Conservation (phyloP, 192 early-diverging fungal species). For the Coemansia sp. region DNA sequence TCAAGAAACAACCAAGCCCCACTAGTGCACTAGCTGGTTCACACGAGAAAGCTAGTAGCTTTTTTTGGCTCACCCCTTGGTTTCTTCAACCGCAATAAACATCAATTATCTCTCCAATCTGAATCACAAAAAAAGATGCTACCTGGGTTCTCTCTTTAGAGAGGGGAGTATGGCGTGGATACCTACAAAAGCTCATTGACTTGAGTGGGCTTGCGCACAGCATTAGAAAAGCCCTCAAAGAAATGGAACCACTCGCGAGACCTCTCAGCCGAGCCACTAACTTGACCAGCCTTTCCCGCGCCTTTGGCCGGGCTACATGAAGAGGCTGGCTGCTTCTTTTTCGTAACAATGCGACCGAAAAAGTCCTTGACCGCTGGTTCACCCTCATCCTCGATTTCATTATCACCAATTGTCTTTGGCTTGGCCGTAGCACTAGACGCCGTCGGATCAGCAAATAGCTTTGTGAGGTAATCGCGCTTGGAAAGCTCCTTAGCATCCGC, state of each 20-base stretch:
- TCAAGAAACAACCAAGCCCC: too few species aligned
- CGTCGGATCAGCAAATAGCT: constrained; percentile 33
- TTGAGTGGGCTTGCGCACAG: constrained; percentile 73
- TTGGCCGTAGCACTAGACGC: neutral
- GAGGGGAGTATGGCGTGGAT: too few species aligned
- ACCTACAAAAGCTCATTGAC: constrained; percentile 61
- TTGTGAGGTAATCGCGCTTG: constrained; percentile 24
- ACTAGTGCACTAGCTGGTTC: too few species aligned
- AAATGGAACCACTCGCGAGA: constrained; percentile 66
- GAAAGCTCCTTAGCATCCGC: constrained; percentile 18
- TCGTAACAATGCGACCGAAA: constrained; percentile 70
- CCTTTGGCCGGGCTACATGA: constrained; percentile 9
- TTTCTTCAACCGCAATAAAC: too few species aligned
- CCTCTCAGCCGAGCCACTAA: constrained; percentile 6
- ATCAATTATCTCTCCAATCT: too few species aligned
- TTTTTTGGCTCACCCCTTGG: too few species aligned
- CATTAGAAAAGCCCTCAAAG: constrained; percentile 91
- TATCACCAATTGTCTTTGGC: neutral
- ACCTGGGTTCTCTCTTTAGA: too few species aligned
- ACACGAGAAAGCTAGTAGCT: too few species aligned
- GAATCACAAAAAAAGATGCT: too few species aligned
- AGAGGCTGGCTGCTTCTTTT: constrained; percentile 1
- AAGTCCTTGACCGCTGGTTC: constrained; percentile 59
- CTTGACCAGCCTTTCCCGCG: neutral
- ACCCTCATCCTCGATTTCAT: neutral